Conservation (phyloP, 176 grass and related monocot species). For the Microstegium vimineum region DNA sequence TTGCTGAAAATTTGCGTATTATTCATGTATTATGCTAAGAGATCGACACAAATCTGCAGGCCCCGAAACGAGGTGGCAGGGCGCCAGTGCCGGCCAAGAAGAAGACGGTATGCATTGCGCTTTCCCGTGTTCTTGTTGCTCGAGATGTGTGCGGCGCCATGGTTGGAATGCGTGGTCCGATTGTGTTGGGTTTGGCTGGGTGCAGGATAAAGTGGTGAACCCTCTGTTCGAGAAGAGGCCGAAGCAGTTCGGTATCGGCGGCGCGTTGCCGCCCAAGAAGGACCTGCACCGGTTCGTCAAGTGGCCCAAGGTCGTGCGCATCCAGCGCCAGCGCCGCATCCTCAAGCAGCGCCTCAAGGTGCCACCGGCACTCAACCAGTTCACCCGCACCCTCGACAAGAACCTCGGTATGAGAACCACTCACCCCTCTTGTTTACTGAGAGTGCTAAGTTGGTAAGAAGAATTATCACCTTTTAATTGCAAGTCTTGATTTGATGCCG, state of each 20-base stretch:
- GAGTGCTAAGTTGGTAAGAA: neutral
- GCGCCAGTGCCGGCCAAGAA: slow-evolving; percentile 60
- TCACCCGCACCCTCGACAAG: slow-evolving; percentile 85
- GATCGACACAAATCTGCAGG: slow-evolving; percentile 35
- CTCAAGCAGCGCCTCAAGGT: slow-evolving; percentile 95
- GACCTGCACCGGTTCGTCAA: slow-evolving; percentile 82
- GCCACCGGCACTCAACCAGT: slow-evolving; percentile 85
- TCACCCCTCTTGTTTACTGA: neutral
- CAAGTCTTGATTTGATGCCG: neutral
- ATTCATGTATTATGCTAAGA: neutral
- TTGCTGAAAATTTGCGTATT: neutral
- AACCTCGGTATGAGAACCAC: slow-evolving; percentile 51
- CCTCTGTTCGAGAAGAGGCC: slow-evolving; percentile 90
- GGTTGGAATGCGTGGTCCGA: neutral
- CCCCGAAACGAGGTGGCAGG: slow-evolving; percentile 68
- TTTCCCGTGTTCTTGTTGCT: neutral
- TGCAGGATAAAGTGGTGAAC: slow-evolving; percentile 68
- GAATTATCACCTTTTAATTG: neutral
- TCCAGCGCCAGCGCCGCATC: slow-evolving; percentile 86
- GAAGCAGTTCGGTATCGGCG: slow-evolving; percentile 88
- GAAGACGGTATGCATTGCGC: slow-evolving; percentile 30
- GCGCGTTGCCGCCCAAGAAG: slow-evolving; percentile 78
- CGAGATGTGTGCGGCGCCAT: neutral
- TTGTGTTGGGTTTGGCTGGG: neutral
- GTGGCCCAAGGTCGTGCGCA: slow-evolving; percentile 89